phyloP scores from a whole-genome alignment of 345 rosid genomes.

The Bruguiera gymnorhiza region DNA sequence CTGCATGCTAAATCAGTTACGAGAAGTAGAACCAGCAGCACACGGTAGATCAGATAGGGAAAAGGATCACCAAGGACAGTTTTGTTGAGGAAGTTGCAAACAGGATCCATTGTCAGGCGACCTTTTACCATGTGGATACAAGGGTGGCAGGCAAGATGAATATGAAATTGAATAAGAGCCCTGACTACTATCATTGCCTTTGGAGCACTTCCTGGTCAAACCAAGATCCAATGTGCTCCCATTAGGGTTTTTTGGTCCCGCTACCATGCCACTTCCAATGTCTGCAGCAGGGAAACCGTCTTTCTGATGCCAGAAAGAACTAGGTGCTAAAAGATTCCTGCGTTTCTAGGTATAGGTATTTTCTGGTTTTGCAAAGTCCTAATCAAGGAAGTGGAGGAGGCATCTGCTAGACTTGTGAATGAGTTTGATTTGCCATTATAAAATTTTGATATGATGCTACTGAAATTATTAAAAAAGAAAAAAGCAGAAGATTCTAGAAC shows the following conservation, averaged over 20 bases:
- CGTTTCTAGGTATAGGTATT: slow-evolving; percentile 35
- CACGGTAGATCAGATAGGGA: slow-evolving; percentile 40
- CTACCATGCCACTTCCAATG: slow-evolving; percentile 21
- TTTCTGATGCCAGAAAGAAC: slow-evolving; percentile 16
- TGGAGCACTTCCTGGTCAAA: background rate
- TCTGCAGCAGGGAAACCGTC: slow-evolving; percentile 1
- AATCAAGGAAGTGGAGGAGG: slow-evolving; percentile 24
- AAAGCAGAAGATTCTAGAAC: slow-evolving; percentile 3
- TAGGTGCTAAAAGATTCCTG: slow-evolving; percentile 30
- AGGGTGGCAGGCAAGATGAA: slow-evolving; percentile 33
- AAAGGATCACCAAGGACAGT: slow-evolving; percentile 33
- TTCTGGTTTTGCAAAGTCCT: slow-evolving; percentile 42
- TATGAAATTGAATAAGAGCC: slow-evolving; percentile 8
- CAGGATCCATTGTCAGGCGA: slow-evolving; percentile 13
- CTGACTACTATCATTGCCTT: slow-evolving; percentile 6
- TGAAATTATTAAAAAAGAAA: slow-evolving; percentile 16
- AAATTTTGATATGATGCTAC: slow-evolving; percentile 43
- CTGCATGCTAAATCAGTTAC: slow-evolving; percentile 7
- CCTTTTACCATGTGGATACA: slow-evolving; percentile 30
- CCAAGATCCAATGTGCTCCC: slow-evolving; percentile 9
- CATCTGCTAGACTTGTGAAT: slow-evolving; percentile 46
- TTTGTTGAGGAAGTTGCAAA: slow-evolving; percentile 12
- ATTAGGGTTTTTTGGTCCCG: slow-evolving; percentile 16
- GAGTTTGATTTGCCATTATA: slow-evolving; percentile 48
- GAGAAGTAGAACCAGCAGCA: slow-evolving; percentile 15